Evolutionary conservation across 768 basidiomycete species (phyloP).

Genomic region (Cystofilobasidium macerans): DNA sequence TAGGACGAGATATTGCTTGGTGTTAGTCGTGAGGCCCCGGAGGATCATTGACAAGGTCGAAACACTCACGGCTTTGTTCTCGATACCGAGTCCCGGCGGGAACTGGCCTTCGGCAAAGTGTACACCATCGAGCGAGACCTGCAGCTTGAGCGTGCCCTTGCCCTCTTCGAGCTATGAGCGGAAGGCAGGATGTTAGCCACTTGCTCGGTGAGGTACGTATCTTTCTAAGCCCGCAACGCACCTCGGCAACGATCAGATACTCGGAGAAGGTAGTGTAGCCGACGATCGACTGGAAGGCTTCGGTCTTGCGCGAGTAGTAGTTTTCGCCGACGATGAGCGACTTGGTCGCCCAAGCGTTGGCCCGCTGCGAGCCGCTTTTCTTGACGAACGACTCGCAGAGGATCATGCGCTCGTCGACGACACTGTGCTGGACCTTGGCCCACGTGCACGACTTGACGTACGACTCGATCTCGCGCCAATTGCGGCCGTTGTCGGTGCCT

Average conservation of each 20-base stretch:
- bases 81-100: conserved; percentile 79
- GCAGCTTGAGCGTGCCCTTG: conserved; percentile 52
- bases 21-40: no score
- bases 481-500: conserved; percentile 54
- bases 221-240: conserved; percentile 41
- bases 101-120: conserved; percentile 77
- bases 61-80: conserved; percentile 67
- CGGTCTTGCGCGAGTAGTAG: conserved; percentile 60
- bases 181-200: conserved; percentile 40
- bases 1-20: neutral
- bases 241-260: conserved; percentile 89
- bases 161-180: conserved; percentile 41
- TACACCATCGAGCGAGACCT: conserved; percentile 83
- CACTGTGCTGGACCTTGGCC: conserved; percentile 67
- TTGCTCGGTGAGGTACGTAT: no score
- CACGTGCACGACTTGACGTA: conserved; percentile 89
- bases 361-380: conserved; percentile 67
- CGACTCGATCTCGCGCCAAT: conserved; percentile 64
- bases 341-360: conserved; percentile 54
- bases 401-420: conserved; percentile 75
- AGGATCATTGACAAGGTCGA: no score
- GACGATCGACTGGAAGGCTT: conserved; percentile 74
- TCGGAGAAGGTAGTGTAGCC: conserved; percentile 89
- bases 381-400: conserved; percentile 77
- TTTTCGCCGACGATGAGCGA: conserved; percentile 65